These are phyloP conservation scores for Raphanus sativus DNA, from an alignment of 345 rosid genomes.

Conservation along the genomic window DNA sequence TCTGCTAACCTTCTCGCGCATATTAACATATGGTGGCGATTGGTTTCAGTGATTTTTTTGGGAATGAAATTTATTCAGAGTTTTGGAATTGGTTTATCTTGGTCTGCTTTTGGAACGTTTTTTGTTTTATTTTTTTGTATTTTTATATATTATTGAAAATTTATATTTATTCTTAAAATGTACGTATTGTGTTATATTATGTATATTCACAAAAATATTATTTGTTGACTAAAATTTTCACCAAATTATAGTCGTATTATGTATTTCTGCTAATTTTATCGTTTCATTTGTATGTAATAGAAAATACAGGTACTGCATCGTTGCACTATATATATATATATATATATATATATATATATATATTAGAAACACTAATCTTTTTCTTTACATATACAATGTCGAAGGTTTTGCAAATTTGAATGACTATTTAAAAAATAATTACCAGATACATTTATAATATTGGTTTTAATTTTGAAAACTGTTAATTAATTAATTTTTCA, in stretches of 20 bases:
- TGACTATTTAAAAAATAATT: no score
- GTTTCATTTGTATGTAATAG: no score
- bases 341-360: no score
- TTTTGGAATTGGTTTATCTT: neutral
- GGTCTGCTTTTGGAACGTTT: neutral
- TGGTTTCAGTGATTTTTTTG: neutral
- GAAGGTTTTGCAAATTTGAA: no score
- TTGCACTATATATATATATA: no score
- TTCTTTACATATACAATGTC: no score
- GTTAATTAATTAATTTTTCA: neutral
- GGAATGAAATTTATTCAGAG: neutral
- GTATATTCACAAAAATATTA: neutral
- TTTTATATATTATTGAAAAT: neutral
- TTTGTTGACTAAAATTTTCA: neutral
- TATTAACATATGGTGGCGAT: neutral
- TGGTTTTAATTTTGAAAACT: no score
- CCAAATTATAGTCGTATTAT: neutral
- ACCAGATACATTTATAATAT: no score
- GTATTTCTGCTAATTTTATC: no score
- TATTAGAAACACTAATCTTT: no score
- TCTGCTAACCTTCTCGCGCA: neutral
- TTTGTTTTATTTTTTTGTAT: neutral
- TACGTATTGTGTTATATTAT: neutral
- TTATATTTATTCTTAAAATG: neutral
- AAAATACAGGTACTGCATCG: no score